Conservation (phyloP, 768 basidiomycete species). For the Podaxis mareebaensis region DNA sequence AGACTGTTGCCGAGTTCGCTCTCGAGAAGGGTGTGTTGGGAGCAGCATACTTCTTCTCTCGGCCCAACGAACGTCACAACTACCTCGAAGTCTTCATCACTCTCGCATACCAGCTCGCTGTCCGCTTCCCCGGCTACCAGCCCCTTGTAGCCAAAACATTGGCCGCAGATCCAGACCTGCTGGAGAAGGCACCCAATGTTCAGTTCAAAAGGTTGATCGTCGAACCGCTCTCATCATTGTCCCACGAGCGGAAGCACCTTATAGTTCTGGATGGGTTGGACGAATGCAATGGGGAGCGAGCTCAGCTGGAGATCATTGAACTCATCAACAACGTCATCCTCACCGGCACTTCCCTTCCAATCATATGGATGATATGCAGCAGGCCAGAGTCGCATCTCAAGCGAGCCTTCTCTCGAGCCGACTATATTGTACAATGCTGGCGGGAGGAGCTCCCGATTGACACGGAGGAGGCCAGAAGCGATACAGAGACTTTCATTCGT, state of each 20-base stretch:
- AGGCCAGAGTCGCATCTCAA: background rate
- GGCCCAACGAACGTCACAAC: background rate
- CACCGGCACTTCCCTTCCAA: background rate
- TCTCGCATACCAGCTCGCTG: too few species aligned
- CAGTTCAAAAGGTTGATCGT: constrained; percentile 8
- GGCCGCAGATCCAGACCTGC: background rate
- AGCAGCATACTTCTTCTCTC: constrained; percentile 13
- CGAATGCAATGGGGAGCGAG: background rate
- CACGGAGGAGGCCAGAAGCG: background rate
- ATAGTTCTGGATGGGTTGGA: constrained; percentile 5
- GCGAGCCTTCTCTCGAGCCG: background rate
- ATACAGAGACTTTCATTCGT: background rate
- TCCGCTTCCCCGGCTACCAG: background rate
- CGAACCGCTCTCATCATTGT: background rate
- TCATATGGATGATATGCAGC: constrained; percentile 1
- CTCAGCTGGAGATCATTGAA: background rate
- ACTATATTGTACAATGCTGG: background rate
- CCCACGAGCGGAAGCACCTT: background rate
- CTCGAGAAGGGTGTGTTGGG: background rate
- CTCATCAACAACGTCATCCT: background rate
- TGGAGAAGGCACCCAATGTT: background rate
- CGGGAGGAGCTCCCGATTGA: background rate
- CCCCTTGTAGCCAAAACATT: background rate
- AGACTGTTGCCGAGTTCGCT: constrained; percentile 8
- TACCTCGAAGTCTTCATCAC: background rate